Evolutionary conservation across 2,329 filamentous ascomycete species (phyloP).

Genomic region (Byssothecium circinans): DNA sequence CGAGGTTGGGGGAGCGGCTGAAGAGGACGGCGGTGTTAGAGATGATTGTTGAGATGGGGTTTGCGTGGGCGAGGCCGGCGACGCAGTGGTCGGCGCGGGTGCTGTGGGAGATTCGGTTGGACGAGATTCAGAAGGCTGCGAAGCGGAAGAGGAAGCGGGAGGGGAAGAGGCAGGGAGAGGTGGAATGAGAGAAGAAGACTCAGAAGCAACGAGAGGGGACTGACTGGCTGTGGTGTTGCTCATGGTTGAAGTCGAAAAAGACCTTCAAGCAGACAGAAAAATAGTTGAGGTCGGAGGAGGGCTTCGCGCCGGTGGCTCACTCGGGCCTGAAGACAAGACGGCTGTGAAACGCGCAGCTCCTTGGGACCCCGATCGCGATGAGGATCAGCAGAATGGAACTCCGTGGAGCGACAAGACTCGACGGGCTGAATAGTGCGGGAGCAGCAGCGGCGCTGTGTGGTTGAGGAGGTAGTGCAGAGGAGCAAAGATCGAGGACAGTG

Average conservation of each 20-base stretch:
- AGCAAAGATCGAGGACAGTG: constrained; percentile 13
- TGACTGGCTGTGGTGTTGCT: constrained; percentile 38
- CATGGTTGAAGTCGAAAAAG: constrained; percentile 25
- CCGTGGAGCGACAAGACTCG: background rate
- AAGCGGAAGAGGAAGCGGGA: constrained; percentile 15
- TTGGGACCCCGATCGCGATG: too few species aligned
- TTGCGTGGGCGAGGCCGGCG: constrained; percentile 12
- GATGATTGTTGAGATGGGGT: constrained; percentile 6
- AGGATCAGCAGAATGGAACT: constrained; percentile 21
- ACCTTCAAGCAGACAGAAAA: too few species aligned
- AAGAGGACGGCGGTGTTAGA: constrained; percentile 19
- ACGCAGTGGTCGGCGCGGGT: constrained; percentile 12
- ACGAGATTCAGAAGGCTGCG: constrained; percentile 1
- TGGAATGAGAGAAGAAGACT: constrained; percentile 6
- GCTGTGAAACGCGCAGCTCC: background rate
- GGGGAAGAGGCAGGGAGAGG: constrained; percentile 18
- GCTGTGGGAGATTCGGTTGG: constrained; percentile 15
- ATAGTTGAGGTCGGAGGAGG: too few species aligned
- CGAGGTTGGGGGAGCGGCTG: constrained; percentile 17
- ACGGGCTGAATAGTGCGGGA: background rate
- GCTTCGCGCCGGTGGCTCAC: too few species aligned
- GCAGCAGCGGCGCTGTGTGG: background rate
- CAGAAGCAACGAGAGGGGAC: constrained; percentile 24
- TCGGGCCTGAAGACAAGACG: constrained; percentile 1
- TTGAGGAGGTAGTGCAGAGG: constrained; percentile 23